Evolutionary conservation across 495 filamentous ascomycete species (phyloP), one percentile per base, ranked within the genome.

Genomic region (Penicillium lividum): DNA sequence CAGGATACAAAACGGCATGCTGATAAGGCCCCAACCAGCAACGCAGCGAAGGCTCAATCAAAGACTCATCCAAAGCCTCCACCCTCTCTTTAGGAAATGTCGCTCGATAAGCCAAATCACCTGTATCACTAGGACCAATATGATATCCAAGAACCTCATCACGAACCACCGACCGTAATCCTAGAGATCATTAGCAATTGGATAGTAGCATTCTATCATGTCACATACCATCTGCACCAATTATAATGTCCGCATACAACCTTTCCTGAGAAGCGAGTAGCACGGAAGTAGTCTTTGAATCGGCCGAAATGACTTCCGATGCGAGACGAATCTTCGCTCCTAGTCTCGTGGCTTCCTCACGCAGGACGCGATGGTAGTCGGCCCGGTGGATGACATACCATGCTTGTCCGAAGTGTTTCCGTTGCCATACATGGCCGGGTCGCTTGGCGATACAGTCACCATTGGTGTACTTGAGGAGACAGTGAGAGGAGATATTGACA

Each of bases 81-180:
- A 67, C 48, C 29, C 56, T 40, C 10, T 50, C 34, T 27, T 25
- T 50, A 3, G 52, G 31, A 27, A 68, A 56, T 2, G 86, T 70
- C 1, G 87, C 68, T 16, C 86, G 71, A 61, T 87, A 88, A 1
- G 85, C 86, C 29, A 88, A 68, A 63, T 88, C 85, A 0, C 86
- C 86, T 0, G 84, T 88, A 5, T 79, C 77, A 1, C 68, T 53
- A 7, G 82, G 81, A 0, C 65, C 63, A 36, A 74, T 68, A 16
- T 64, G 56, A 4, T 61, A 63, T 10, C 67, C 69, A 13, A 82
- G 61, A 33, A 84, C 64, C 2, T 65, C 54, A n/a, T 47, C 76
- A 36, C 82, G 69, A 30, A 73, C 53, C 22, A 58, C 62, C 0
- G 77, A 80, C 44, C 74, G 74, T 13, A 84, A 74, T 67, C 54